Percentiles rank a stretch among this genome's conserved stretches.
Conservation (phyloP, 1,284 basidiomycete genomes). For the Leccinum subfulvum region DNA sequence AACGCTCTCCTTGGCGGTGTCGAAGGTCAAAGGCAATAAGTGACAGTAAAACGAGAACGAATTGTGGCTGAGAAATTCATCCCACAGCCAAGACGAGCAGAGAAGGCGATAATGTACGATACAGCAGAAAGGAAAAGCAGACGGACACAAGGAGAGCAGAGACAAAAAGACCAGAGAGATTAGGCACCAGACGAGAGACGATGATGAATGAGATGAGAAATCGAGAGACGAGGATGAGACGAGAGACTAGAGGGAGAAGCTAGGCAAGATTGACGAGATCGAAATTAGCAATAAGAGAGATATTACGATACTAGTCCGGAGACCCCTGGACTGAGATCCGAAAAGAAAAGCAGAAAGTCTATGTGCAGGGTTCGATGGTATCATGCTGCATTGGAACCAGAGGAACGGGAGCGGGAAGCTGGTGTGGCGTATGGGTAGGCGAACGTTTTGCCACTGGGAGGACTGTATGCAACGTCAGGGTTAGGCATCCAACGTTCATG, state of each 20-base stretch:
- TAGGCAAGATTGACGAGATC: slow-evolving; percentile 19
- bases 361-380: slow-evolving; percentile 16
- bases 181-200: slow-evolving; percentile 13
- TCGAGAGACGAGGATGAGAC: slow-evolving; percentile 13
- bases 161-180: slow-evolving; percentile 15
- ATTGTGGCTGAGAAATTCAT: slow-evolving; percentile 33
- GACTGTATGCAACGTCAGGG: slow-evolving; percentile 32
- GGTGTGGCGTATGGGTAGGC: slow-evolving; percentile 32
- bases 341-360: slow-evolving; percentile 24
- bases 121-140: slow-evolving; percentile 25
- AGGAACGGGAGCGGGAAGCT: slow-evolving; percentile 32
- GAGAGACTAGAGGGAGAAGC: slow-evolving; percentile 19
- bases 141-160: slow-evolving; percentile 29
- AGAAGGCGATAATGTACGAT: slow-evolving; percentile 33
- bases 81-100: slow-evolving; percentile 28
- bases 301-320: slow-evolving; percentile 35
- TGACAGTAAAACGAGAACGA: slow-evolving; percentile 27
- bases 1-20: slow-evolving; percentile 29
- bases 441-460: slow-evolving; percentile 27
- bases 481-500: slow-evolving; percentile 55
- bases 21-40: slow-evolving; percentile 34
- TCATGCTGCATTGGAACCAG: slow-evolving; percentile 36
- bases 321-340: slow-evolving; percentile 24
- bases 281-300: slow-evolving; percentile 37
- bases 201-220: slow-evolving; percentile 13